Percentiles rank a stretch among this genome's conserved stretches.
Conservation (phyloP, 2,329 filamentous ascomycete species). For the Myriangium duriaei region DNA sequence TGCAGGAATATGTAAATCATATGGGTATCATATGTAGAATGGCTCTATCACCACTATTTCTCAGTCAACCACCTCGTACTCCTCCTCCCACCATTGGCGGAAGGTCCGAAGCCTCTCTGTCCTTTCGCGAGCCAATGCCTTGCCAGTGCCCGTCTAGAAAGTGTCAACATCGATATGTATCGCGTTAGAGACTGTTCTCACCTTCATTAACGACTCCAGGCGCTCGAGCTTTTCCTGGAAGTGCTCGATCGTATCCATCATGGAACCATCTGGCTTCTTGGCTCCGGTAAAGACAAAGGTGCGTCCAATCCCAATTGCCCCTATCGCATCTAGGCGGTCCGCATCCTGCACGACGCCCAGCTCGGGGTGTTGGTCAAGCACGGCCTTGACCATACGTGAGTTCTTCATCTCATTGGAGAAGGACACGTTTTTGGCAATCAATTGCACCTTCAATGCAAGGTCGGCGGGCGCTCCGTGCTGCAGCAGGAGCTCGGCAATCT, state of each 20-base stretch:
- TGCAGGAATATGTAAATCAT: too few relatives aligned
- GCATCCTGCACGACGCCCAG: constrained; percentile 83
- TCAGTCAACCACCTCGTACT: constrained; percentile 18
- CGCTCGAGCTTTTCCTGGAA: constrained; percentile 63
- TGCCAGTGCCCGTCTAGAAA: constrained; percentile 36
- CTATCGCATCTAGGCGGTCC: constrained; percentile 82
- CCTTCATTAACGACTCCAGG: constrained; percentile 48
- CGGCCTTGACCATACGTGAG: constrained; percentile 42
- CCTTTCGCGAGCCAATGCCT: constrained; percentile 35
- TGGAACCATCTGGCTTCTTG: constrained; percentile 34
- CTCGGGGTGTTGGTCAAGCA: constrained; percentile 59
- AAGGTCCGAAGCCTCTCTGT: constrained; percentile 39
- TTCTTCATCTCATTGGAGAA: constrained; percentile 63
- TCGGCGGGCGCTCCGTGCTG: constrained; percentile 42
- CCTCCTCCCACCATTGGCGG: constrained; percentile 42
- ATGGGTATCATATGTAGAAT: too few relatives aligned
- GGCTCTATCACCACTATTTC: too few relatives aligned
- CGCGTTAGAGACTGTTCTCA: not conserved
- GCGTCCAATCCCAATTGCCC: constrained; percentile 70
- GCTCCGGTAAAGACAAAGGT: constrained; percentile 66
- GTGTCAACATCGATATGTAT: constrained; percentile 3
- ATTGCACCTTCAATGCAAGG: constrained; percentile 56
- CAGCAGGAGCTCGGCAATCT: constrained; percentile 44
- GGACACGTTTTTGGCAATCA: constrained; percentile 63
- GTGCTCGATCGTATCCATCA: constrained; percentile 59